phyloP scores from a whole-genome alignment of 176 grass and related monocot genomes.

The Melocanna baccifera region DNA sequence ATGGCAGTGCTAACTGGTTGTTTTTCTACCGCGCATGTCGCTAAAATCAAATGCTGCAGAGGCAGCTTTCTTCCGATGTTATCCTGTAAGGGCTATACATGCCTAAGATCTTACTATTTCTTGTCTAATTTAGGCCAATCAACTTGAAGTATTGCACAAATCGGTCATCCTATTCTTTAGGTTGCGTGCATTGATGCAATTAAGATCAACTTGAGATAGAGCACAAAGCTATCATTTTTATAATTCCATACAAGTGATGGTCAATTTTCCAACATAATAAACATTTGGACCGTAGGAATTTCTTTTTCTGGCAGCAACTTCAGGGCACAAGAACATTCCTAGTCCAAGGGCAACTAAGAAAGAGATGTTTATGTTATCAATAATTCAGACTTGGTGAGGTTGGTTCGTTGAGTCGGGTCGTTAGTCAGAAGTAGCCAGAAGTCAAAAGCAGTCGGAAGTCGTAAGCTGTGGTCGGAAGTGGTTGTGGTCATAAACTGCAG shows the following conservation, averaged over 20 bases:
- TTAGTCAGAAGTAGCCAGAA: too few species aligned
- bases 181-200: slow-evolving; percentile 3
- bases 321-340: slow-evolving; percentile 36
- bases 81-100: neutral
- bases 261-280: slow-evolving; percentile 16
- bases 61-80: slow-evolving; percentile 18
- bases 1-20: neutral
- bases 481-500: too few species aligned
- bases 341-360: slow-evolving; percentile 40
- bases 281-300: neutral
- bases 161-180: neutral
- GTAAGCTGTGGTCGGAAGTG: too few species aligned
- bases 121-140: neutral
- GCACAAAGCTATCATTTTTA: slow-evolving; percentile 2
- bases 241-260: neutral
- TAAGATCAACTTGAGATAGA: slow-evolving; percentile 19
- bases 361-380: slow-evolving; percentile 29
- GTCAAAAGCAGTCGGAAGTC: too few species aligned
- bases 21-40: slow-evolving; percentile 6
- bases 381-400: too few species aligned
- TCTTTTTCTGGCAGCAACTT: slow-evolving; percentile 31
- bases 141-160: neutral
- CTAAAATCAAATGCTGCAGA: slow-evolving; percentile 25
- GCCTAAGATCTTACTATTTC: neutral
- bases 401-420: too few species aligned